Conservation (phyloP, 768 basidiomycete species). For the Pisolithus marmoratus region DNA sequence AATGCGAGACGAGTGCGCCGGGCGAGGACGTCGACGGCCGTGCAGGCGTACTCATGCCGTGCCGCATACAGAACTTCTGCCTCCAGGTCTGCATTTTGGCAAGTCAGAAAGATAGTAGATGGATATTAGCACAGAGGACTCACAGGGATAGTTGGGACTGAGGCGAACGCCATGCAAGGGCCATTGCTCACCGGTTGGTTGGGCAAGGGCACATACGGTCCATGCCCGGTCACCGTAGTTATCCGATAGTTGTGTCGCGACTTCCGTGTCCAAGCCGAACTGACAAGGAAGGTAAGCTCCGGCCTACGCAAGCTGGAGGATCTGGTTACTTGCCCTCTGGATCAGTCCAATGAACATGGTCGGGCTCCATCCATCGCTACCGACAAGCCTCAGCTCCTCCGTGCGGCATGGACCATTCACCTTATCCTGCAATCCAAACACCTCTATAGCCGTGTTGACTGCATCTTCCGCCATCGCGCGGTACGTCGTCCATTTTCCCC, state of each 20-base stretch:
- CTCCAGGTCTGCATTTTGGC: conserved; percentile 59
- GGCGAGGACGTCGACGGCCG: conserved; percentile 89
- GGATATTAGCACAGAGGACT: conserved; percentile 14
- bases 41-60: conserved; percentile 86
- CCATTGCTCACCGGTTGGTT: conserved; percentile 73
- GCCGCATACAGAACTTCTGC: conserved; percentile 90
- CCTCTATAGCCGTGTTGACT: conserved; percentile 79
- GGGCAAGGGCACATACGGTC: conserved; percentile 81
- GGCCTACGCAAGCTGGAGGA: not conserved
- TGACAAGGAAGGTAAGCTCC: conserved; percentile 21
- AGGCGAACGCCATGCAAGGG: conserved; percentile 82
- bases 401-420: conserved; percentile 68
- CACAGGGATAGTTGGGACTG: conserved; percentile 70
- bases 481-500: conserved; percentile 99
- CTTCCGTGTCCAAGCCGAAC: conserved; percentile 89
- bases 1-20: conserved; percentile 91
- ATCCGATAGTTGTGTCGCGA: conserved; percentile 89
- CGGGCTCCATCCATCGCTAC: conserved; percentile 89
- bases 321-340: conserved; percentile 59
- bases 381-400: conserved; percentile 74
- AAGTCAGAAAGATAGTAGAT: not conserved
- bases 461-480: conserved; percentile 94
- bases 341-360: conserved; percentile 97
- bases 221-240: conserved; percentile 96
- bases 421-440: conserved; percentile 57